Percentiles rank a stretch among this genome's conserved stretches.
These are phyloP conservation scores for Ophiostoma angusticollis DNA, from an alignment of 2,329 filamentous ascomycete genomes.

Conservation along the genomic window DNA sequence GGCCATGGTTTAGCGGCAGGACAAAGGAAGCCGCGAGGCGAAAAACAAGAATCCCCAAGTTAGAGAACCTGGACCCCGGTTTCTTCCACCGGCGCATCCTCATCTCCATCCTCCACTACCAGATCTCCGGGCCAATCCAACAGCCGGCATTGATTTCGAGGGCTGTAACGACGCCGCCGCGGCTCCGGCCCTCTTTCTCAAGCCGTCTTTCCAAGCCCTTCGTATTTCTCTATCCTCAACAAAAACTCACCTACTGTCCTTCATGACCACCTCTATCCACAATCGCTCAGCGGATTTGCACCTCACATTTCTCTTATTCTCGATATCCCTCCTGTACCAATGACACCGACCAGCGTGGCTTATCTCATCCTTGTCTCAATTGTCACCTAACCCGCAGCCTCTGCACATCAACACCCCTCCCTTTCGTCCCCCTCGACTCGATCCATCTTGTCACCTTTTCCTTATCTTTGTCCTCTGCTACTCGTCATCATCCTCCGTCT, in stretches of 20 bases:
- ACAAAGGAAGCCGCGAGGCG: background rate
- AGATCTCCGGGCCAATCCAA: conserved; percentile 8
- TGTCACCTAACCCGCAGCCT: conserved; percentile 29
- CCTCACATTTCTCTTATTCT: conserved; percentile 12
- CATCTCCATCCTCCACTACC: background rate
- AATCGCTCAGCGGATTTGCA: background rate
- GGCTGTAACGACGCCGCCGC: conserved; percentile 5
- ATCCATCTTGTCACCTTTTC: conserved; percentile 1
- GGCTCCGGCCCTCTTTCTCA: background rate
- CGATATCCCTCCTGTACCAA: conserved; percentile 23
- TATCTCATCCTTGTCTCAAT: conserved; percentile 43
- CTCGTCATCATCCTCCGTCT: background rate
- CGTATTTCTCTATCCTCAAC: background rate
- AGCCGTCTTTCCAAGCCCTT: background rate
- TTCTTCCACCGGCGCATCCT: conserved; percentile 5
- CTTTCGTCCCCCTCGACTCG: background rate
- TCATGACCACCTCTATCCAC: conserved; percentile 6
- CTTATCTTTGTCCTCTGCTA: conserved; percentile 4
- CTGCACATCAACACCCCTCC: background rate
- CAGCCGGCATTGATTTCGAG: conserved; percentile 5
- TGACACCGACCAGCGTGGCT: conserved; percentile 46
- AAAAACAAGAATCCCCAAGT: background rate
- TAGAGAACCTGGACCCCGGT: conserved; percentile 2
- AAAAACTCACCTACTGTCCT: conserved; percentile 1
- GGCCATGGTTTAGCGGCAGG: background rate